Conservation (phyloP, 768 basidiomycete genomes). For the Gloeopeniophorella convolvens region DNA sequence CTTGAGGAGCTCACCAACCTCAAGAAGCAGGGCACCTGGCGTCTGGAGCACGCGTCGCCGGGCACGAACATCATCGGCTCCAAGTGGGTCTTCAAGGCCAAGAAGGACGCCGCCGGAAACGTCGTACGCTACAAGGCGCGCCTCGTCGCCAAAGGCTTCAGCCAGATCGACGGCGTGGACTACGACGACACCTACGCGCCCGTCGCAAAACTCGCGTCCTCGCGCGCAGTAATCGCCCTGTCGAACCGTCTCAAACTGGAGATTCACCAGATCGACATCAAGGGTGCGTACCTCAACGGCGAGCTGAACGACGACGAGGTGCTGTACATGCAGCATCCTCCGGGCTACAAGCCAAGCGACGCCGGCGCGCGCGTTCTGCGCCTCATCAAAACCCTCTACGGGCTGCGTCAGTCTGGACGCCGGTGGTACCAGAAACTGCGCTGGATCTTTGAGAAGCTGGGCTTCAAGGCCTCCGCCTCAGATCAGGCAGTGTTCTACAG, state of each 20-base stretch:
- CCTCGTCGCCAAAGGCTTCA: slow-evolving; percentile 30
- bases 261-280: no score
- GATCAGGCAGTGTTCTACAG: background rate
- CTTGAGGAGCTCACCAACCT: background rate
- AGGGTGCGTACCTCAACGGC: no score
- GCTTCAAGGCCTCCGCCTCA: background rate
- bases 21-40: background rate
- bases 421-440: slow-evolving; percentile 17
- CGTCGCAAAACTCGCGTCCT: background rate
- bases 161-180: slow-evolving; percentile 21
- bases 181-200: background rate
- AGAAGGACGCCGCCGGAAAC: no score
- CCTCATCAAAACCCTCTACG: slow-evolving; percentile 18
- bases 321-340: no score
- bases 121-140: slow-evolving; percentile 21
- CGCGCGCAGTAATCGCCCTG: no score
- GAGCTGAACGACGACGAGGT: no score
- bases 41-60: slow-evolving; percentile 15
- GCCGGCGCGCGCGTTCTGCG: slow-evolving; percentile 11
- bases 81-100: slow-evolving; percentile 38
- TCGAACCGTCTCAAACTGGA: no score
- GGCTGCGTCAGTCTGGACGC: slow-evolving; percentile 20
- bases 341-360: background rate
- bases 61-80: slow-evolving; percentile 22
- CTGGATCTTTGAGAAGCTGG: background rate